Percentiles rank a stretch among this genome's conserved stretches.
phyloP scores from a whole-genome alignment of 2,329 filamentous ascomycete species.

The Fusarium heterosporum region DNA sequence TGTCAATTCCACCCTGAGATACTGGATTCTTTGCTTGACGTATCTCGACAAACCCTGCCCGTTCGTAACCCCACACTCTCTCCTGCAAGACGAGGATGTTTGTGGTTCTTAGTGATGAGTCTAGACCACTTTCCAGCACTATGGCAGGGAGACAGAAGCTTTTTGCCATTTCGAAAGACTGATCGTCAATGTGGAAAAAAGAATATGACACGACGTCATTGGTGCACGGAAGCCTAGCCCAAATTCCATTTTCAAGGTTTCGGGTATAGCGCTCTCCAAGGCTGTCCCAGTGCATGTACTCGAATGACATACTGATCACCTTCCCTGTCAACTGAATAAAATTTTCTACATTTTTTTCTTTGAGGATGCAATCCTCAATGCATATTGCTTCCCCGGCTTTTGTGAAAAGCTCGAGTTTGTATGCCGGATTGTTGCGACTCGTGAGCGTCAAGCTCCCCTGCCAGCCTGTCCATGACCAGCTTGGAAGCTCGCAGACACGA shows the following conservation, averaged over 20 bases:
- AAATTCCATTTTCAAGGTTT: not conserved
- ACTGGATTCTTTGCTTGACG: not conserved
- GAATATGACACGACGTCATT: not conserved
- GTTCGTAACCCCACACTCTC: not conserved
- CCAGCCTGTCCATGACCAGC: conserved; percentile 1
- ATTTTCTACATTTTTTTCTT: not conserved
- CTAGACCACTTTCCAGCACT: not conserved
- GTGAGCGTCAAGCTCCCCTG: not conserved
- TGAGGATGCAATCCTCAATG: not conserved
- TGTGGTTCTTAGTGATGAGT: not conserved
- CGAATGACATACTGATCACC: not conserved
- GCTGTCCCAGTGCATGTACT: not conserved
- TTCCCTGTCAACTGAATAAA: not conserved
- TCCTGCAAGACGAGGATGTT: not conserved
- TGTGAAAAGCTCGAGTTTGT: not conserved
- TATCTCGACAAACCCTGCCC: not conserved
- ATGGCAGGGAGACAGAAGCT: not conserved
- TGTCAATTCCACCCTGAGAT: not conserved
- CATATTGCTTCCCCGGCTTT: not conserved
- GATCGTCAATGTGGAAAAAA: not conserved
- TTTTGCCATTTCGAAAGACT: not conserved
- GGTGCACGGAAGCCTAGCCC: not conserved
- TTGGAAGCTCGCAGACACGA: not conserved
- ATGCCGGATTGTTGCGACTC: not conserved
- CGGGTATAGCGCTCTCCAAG: too few species aligned